Evolutionary conservation across 1,284 basidiomycete species (phyloP), one percentile per base, ranked within the genome.

Genomic region (Leccinum subspadiceum): DNA sequence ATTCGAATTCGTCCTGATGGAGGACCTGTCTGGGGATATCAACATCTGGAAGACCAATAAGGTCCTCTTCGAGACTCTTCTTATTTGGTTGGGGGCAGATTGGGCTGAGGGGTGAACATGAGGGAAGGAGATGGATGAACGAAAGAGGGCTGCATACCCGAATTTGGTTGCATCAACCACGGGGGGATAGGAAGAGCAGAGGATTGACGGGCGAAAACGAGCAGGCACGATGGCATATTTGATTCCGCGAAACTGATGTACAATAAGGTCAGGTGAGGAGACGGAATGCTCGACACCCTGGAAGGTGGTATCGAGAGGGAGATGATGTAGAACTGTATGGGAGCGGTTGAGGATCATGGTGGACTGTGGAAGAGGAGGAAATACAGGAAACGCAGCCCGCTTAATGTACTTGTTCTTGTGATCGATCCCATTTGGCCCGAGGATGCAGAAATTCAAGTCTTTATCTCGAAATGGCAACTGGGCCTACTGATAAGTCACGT

Each of bases 171-270:
- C 85, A 66, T 88, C 84, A 10, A 84, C 84, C 44, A 78, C 71
- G 10, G 78, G 69, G 20, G 83, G 81, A 66, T 89, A 89, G 3
- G 78, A 73, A 10, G 81, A 80, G 67, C 76, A 80, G 48, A 90
- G 75, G 61, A 77, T 79, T 1, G 89, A 89, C 71, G 85, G 88
- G 55, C 87, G 83, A 69, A 91, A 91, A 54, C 89, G 85, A 33
- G 82, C 84, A 24, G 87, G 86, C n/a, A 90, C 78, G 22, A 77
- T 78, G 33, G 86, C 89, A 66, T 90, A 91, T 74, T 89, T 89
- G 67, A 91, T 85, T 33, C 89, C 89, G 31, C 84, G 81, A 66
- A 83, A 91, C 69, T 90, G 89, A 66, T 86, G 82, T 60, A 91
- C 78, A n/a, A 78, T 78, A 0, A 75, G 70, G 52, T 82, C 80